Conservation (phyloP, 1,139 yeast species). For the Yamadazyma oceani region DNA sequence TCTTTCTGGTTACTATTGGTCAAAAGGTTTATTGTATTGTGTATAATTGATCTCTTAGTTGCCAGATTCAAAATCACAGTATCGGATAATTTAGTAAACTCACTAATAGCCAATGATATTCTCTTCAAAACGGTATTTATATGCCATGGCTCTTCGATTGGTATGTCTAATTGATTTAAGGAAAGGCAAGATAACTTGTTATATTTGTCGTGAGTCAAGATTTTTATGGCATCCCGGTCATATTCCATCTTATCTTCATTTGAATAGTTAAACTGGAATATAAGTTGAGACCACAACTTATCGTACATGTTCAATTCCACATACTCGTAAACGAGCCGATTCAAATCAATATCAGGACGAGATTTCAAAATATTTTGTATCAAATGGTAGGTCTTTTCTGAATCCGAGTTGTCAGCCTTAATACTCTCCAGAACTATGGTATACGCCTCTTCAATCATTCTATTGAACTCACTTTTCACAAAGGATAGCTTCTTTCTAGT, state of each 20-base stretch:
- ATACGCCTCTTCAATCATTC: constrained; percentile 38
- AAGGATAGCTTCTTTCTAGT: constrained; percentile 28
- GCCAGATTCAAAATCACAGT: constrained; percentile 48
- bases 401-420: constrained; percentile 34
- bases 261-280: constrained; percentile 34
- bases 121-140: constrained; percentile 46
- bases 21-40: constrained; percentile 53
- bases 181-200: constrained; percentile 53
- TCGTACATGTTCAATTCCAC: constrained; percentile 69
- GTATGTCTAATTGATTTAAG: constrained; percentile 70
- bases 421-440: constrained; percentile 43
- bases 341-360: constrained; percentile 54
- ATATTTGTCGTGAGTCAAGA: constrained; percentile 37
- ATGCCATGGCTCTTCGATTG: constrained; percentile 41
- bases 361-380: constrained; percentile 30
- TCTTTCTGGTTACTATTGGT: constrained; percentile 27
- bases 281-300: constrained; percentile 57
- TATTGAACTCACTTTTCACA: constrained; percentile 33
- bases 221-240: constrained; percentile 30
- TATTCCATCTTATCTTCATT: constrained; percentile 31
- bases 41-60: constrained; percentile 53
- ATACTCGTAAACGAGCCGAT: constrained; percentile 61
- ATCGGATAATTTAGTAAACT: constrained; percentile 51
- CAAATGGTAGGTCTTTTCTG: constrained; percentile 35
- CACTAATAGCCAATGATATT: constrained; percentile 52